A percentile compares a stretch with the other conserved stretches of the same genome.
phyloP scores from a whole-genome alignment of 2,329 filamentous ascomycete species.

The Neonectria coccinea region DNA sequence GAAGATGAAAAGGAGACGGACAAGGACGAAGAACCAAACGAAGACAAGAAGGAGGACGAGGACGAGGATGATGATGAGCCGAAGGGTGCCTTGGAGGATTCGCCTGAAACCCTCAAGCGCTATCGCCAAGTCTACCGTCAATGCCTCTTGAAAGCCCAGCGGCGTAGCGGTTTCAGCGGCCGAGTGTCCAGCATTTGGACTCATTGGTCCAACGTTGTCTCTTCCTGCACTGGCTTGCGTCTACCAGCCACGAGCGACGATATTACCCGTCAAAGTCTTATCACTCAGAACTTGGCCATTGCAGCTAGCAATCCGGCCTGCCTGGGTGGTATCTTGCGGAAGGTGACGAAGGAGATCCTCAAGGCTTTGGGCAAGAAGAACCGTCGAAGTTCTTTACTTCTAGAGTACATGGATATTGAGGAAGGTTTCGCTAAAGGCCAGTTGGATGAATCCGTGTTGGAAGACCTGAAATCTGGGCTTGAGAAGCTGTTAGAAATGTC shows the following conservation, averaged over 20 bases:
- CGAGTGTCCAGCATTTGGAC: neutral
- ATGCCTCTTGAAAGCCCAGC: neutral
- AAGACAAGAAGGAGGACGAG: neutral
- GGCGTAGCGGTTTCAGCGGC: neutral
- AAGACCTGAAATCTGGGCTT: neutral
- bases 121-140: conserved; percentile 10
- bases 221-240: neutral
- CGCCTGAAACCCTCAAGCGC: conserved; percentile 18
- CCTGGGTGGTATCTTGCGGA: neutral
- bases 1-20: too few relatives aligned
- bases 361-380: neutral
- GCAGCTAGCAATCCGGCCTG: neutral
- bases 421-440: neutral
- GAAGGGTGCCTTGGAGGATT: conserved; percentile 11
- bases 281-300: neutral
- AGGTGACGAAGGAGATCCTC: neutral
- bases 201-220: neutral
- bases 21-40: neutral
- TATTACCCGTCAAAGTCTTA: neutral
- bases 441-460: neutral
- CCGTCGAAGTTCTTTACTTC: neutral
- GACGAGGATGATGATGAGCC: neutral
- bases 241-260: neutral
- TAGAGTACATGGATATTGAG: neutral
- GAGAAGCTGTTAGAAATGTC: neutral